Conservation (phyloP, 495 filamentous ascomycete species). For the Aspergillus sclerotiicarbonarius region DNA sequence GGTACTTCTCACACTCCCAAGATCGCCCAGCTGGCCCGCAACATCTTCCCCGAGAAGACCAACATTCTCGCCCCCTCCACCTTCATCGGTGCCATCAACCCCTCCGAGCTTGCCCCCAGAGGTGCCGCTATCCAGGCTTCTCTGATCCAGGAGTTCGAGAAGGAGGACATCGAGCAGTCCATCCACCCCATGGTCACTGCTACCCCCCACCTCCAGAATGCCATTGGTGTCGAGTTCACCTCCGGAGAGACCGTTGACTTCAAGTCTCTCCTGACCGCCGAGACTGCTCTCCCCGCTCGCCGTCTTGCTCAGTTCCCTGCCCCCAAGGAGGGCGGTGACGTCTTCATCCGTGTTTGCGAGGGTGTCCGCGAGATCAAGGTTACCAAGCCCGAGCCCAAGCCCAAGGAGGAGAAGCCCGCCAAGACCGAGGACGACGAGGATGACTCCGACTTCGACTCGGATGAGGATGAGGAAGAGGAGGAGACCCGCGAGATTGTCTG, state of each 20-base stretch:
- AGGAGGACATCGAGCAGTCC: constrained; percentile 90
- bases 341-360: constrained; percentile 83
- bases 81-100: constrained; percentile 76
- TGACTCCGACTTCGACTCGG: constrained; percentile 61
- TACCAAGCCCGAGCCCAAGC: constrained; percentile 75
- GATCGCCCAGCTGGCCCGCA: constrained; percentile 71
- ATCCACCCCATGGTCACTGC: constrained; percentile 94
- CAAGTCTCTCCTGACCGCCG: constrained; percentile 70
- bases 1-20: constrained; percentile 92
- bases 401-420: constrained; percentile 61
- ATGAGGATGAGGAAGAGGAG: constrained; percentile 66
- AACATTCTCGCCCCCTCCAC: constrained; percentile 81
- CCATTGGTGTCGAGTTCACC: constrained; percentile 80
- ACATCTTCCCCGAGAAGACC: constrained; percentile 79
- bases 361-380: constrained; percentile 86
- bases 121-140: constrained; percentile 95
- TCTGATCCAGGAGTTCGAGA: constrained; percentile 86
- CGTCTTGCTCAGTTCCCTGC: constrained; percentile 72
- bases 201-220: constrained; percentile 81
- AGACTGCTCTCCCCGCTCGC: constrained; percentile 88
- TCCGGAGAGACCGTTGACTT: constrained; percentile 65
- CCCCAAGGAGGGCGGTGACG: constrained; percentile 76
- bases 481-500: constrained; percentile 88
- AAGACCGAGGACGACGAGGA: constrained; percentile 60
- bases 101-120: constrained; percentile 81